A percentile compares a stretch with the other conserved stretches of the same genome.
These are phyloP conservation scores for Fusarium robinianum DNA, from an alignment of 2,329 filamentous ascomycete genomes.

Conservation along the genomic window DNA sequence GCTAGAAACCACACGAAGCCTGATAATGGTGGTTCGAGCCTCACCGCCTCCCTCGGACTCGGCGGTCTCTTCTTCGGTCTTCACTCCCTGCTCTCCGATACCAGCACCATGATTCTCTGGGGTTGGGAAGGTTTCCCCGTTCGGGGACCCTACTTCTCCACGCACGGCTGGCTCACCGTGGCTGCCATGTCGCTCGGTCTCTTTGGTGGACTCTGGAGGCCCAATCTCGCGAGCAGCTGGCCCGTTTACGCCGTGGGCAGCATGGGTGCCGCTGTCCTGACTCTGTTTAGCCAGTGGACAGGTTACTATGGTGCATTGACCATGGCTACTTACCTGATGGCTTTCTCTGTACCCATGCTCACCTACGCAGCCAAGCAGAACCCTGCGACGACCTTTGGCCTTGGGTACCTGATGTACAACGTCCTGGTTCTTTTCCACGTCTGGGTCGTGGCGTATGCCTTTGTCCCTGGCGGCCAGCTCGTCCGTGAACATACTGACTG, in stretches of 20 bases:
- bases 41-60: conserved; percentile 76
- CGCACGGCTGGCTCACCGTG: conserved; percentile 88
- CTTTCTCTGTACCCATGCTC: conserved; percentile 75
- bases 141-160: conserved; percentile 81
- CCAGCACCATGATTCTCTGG: conserved; percentile 98
- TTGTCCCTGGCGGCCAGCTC: conserved; percentile 90
- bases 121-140: conserved; percentile 96
- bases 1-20: conserved; percentile 42
- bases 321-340: conserved; percentile 80
- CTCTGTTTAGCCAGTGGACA: conserved; percentile 77
- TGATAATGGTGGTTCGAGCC: conserved; percentile 64
- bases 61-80: conserved; percentile 85
- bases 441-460: conserved; percentile 98
- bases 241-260: conserved; percentile 77
- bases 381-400: conserved; percentile 79
- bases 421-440: conserved; percentile 95
- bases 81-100: conserved; percentile 92
- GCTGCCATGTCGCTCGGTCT: conserved; percentile 85
- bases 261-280: conserved; percentile 77
- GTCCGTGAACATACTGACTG: conserved; percentile 95
- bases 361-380: conserved; percentile 74
- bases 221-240: conserved; percentile 76
- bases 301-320: conserved; percentile 85
- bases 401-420: conserved; percentile 91
- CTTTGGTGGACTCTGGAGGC: conserved; percentile 73